phyloP scores from a whole-genome alignment of 306 rosid genomes.

The Psophocarpus tetragonolobus region DNA sequence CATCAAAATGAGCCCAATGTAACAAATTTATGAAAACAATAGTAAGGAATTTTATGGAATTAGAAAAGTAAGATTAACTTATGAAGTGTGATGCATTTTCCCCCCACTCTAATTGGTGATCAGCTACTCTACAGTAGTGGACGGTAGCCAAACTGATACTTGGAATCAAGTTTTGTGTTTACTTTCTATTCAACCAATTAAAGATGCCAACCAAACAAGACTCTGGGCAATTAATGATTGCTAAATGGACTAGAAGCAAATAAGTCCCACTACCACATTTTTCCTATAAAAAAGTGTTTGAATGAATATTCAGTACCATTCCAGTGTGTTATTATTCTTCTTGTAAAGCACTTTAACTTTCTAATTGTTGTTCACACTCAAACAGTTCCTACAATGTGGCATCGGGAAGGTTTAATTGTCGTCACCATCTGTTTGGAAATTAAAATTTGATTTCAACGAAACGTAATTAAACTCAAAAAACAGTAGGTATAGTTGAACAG shows the following conservation, averaged over 20 bases:
- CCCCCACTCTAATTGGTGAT: neutral
- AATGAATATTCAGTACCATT: neutral
- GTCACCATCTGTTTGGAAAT: neutral
- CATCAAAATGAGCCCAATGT: neutral
- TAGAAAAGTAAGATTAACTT: neutral
- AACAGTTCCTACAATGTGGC: neutral
- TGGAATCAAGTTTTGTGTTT: neutral
- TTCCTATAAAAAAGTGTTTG: neutral
- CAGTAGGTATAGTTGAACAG: too few species aligned
- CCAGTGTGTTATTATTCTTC: neutral
- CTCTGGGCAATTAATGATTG: constrained; percentile 30
- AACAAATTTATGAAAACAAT: neutral
- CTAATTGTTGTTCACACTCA: neutral
- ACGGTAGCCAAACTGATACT: neutral
- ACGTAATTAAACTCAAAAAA: neutral
- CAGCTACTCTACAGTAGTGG: neutral
- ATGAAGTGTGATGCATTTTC: neutral
- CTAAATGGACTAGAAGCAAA: constrained; percentile 25
- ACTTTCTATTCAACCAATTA: constrained; percentile 22
- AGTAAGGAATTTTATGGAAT: neutral
- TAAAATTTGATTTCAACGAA: neutral
- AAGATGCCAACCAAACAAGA: constrained; percentile 35
- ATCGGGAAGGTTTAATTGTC: neutral
- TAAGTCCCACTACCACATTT: constrained; percentile 18
- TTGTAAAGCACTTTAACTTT: neutral